A percentile compares a stretch with the other conserved stretches of the same genome.
These are phyloP conservation scores for Penicillium sp. DNA, from an alignment of 2,329 filamentous ascomycete species.

Conservation along the genomic window DNA sequence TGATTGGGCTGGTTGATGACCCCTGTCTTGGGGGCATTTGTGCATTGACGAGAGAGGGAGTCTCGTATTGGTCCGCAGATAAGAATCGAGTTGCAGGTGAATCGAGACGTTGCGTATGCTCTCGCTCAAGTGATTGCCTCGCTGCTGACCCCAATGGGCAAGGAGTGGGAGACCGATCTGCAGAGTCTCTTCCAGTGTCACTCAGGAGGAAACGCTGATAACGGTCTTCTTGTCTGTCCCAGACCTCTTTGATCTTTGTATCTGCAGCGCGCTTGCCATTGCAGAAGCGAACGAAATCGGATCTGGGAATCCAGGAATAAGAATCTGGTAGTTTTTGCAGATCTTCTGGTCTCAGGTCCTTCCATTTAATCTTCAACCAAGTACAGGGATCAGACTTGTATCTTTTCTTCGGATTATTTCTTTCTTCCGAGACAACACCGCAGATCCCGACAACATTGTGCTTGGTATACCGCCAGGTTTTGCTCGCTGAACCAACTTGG, in stretches of 20 bases:
- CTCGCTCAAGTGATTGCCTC: background rate
- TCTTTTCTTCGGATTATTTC: too few species aligned
- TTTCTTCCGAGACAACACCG: too few species aligned
- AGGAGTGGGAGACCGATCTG: background rate
- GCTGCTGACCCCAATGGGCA: background rate
- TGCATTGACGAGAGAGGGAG: background rate
- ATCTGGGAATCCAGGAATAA: background rate
- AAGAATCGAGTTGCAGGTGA: background rate
- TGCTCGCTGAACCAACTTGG: too few species aligned
- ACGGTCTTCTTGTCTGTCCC: background rate
- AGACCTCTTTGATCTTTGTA: background rate
- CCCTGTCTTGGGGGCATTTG: background rate
- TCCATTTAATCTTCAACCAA: conserved; percentile 1
- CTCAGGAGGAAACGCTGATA: background rate
- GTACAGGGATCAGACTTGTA: background rate
- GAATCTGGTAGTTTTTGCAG: background rate
- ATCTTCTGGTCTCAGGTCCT: background rate
- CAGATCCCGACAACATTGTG: too few species aligned
- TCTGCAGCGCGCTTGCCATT: background rate
- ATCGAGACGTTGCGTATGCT: background rate
- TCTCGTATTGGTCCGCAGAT: background rate
- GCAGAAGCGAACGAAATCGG: background rate
- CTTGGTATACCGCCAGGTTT: too few species aligned
- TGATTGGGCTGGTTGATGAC: background rate
- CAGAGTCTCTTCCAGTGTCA: background rate